Evolutionary conservation across 352 stramenopile species (phyloP), one percentile per base, ranked within the genome.

Genomic region (Lagenidium giganteum): DNA sequence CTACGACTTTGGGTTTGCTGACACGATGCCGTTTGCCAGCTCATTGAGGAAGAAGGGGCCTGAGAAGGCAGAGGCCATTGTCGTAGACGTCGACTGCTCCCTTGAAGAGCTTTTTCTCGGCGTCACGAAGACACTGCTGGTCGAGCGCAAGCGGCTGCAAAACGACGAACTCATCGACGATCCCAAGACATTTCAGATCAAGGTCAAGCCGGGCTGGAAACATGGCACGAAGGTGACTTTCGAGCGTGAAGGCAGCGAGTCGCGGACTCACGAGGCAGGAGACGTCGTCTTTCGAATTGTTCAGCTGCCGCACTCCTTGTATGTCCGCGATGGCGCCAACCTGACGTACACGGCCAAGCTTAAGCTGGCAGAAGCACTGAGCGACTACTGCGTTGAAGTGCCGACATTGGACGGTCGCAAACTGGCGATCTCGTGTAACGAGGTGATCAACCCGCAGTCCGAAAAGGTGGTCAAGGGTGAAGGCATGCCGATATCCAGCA

Each of bases 161-260:
- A 69, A 87, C 42, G 74, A 85, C 40, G 77, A 93, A 37, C 55
- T 94, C 20, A 44, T 82, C 13, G 71, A 91, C 5, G 82, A 94
- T 39, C 54, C 51, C 49, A 95, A 95, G 61, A 75, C 78, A 5
- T 92, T 96, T 46, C 59, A 89, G 42, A 70, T 97, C 59, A 83
- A 87, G 41, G 68, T 98, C 47, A 96, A 97, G 48, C 79, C 85
- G 2, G 93, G 93, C 14, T 98, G 93, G 94, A 97, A 97, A 61
- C 64, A 89, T 40, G 92, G 92, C 25, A 98, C 91, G 50, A 81
- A 88, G 37, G 96, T 99, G 60, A 97, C 87, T 9, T 99, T 98
- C 47, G 95, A 98, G 63, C 68, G 83, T 26, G 80, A 94, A 53
- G 81, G 76, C 33, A 92, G 95, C 52, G 81, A 98, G 67, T 75